phyloP scores from a whole-genome alignment of 2,329 filamentous ascomycete species.

The Neopestalotiopsis rosae region DNA sequence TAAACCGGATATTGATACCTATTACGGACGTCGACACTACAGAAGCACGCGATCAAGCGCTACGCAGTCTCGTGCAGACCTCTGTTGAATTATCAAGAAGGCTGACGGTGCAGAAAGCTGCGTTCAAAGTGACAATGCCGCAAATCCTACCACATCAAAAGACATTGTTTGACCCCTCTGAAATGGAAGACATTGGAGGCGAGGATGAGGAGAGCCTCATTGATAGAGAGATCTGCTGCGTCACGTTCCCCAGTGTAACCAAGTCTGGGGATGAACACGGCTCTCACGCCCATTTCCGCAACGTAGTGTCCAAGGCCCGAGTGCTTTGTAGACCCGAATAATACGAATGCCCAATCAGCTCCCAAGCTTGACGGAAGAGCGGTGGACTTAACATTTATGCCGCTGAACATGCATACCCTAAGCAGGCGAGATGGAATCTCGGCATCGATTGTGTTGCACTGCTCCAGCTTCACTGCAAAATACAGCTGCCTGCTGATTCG shows the following conservation, averaged over 20 bases:
- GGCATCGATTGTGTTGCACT: no score
- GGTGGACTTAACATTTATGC: conserved; percentile 9
- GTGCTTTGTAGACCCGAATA: conserved; percentile 63
- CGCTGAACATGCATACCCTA: neutral
- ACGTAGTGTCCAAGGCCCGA: conserved; percentile 69
- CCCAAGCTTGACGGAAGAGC: neutral
- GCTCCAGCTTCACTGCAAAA: neutral
- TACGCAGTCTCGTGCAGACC: conserved; percentile 57
- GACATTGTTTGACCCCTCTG: conserved; percentile 59
- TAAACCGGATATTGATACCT: conserved; percentile 55
- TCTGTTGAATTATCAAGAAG: conserved; percentile 62
- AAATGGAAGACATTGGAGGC: conserved; percentile 71
- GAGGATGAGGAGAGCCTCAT: conserved; percentile 62
- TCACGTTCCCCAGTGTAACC: conserved; percentile 68
- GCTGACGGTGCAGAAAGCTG: conserved; percentile 63
- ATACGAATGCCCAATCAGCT: conserved; percentile 23
- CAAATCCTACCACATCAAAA: conserved; percentile 56
- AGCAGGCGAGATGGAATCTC: no score
- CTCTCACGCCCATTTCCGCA: conserved; percentile 63
- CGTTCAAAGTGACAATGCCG: conserved; percentile 62
- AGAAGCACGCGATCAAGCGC: conserved; percentile 54
- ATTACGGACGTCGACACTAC: conserved; percentile 50
- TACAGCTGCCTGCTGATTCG: neutral
- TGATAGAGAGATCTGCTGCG: conserved; percentile 62
- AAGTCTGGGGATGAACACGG: conserved; percentile 71